Base-by-base conservation (phyloP, 2,329 filamentous ascomycete genomes). In the Lecanicillium sp. region DNA sequence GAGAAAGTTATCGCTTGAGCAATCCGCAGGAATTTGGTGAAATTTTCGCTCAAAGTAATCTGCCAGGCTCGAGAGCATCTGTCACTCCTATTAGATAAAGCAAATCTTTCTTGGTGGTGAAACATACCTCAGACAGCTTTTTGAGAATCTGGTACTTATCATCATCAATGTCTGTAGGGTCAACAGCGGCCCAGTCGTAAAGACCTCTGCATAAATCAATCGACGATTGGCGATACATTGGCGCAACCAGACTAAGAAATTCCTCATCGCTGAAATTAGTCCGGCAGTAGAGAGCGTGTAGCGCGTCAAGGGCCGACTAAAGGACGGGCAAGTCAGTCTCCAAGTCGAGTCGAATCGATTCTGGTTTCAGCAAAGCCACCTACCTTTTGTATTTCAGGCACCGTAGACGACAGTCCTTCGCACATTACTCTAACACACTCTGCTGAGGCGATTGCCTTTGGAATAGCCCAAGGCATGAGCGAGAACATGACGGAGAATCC, bases 141-240 rank as follows among this genome's bases (percentile, higher is more conserved):
- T 96, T 96, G 29, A 85, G 80, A 49, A 95, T 79, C 40, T 86
- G 79, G 57, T 98, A 96, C 56, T 88, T 94, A 53, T 88, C 82
- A 52, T 95, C 87, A 48, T 95, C 85, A 42, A 95, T 78, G 50
- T 95, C 83, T 43, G 85, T 76, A 3, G 86, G 75, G 46, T 88
- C 83, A 31, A 90, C 80, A 9, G 78, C 63, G 4, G 86, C 85
- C 84, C 85, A 92, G 45, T 83, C 77, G 51, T 86, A 88, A 11
- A 95, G 70, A 43, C 80, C 75, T 45, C 74, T 76, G 49, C 89
- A 77, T 7, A 94, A 70, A 28, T 73, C 70, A 30, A 94, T 74
- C 45, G 80, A 83, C 41, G 78, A 70, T n/a, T 71, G 67, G 44
- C 76, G 75, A 53, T 88, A 94, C 69, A 92, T 84, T 38, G 86